Evolutionary conservation across 2,329 filamentous ascomycete species (phyloP), one percentile per base, ranked within the genome.

Genomic region (Cladophialophora chaetospira): DNA sequence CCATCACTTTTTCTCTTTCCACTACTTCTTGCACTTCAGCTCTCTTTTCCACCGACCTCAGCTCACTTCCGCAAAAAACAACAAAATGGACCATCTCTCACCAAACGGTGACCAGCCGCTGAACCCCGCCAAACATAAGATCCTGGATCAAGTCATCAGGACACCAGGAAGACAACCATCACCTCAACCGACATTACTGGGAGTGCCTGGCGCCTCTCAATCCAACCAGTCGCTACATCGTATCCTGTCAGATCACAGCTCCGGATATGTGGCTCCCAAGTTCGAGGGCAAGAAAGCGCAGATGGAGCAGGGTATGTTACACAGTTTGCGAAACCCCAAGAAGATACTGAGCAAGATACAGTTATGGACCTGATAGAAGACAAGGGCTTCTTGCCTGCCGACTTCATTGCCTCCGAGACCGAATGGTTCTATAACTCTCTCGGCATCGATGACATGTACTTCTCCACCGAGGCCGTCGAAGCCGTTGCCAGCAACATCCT

Each of bases 361-460:
- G 92, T 97, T 71, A 91, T 91, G 84, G 86, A 88, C 64, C 79
- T 87, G 69, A 85, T 97, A 66, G 81, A 85, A 69, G 82, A 87
- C 63, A 88, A 87, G 69, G 89, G 87, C 58, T 97, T 95, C 83
- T 89, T 99, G 60, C 94, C 94, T 1, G 81, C 83, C 55, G 81
- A 88, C 50, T 88, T 96, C 64, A 82, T 97, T 62, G 88, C 95
- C 62, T 82, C 86, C 23, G 92, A 99, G 76, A 89, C 92, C 49
- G 82, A 85, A 58, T 99, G 94, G 93, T 99, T 99, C 80, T 99
- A 99, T 79, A 89, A 94, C 72, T 88, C 95, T 73, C 85, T 99
- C 21, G 94, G 94, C 66, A 99, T 99, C 68, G 94, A 99, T 70
- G 94, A 97, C 80, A 93, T 96, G 76, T 97, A 97, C 80, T 97